Percentiles rank a stretch among this genome's conserved stretches.
These are phyloP conservation scores for Macrophomina pseudophaseolina DNA, from an alignment of 2,329 filamentous ascomycete genomes.

Conservation along the genomic window DNA sequence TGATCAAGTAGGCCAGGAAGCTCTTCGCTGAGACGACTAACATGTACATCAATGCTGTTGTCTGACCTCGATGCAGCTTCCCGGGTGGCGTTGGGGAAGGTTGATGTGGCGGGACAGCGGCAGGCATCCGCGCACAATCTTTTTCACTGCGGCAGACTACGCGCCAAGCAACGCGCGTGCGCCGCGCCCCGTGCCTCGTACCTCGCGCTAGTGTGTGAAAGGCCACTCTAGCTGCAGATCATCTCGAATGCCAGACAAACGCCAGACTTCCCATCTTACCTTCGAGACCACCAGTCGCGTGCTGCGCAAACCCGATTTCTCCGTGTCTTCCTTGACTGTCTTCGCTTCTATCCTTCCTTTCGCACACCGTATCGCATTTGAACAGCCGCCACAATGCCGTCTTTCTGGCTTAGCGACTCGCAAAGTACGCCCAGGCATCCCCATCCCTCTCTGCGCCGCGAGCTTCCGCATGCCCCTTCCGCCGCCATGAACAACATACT, in stretches of 20 bases:
- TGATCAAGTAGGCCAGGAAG: too few species aligned
- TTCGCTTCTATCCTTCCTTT: not conserved
- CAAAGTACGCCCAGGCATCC: slow-evolving; percentile 68
- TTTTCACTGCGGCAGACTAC: not conserved
- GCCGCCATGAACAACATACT: not conserved
- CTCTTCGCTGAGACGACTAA: too few species aligned
- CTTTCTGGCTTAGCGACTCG: slow-evolving; percentile 95
- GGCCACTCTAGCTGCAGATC: slow-evolving; percentile 21
- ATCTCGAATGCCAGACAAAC: slow-evolving; percentile 13
- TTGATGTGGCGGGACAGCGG: not conserved
- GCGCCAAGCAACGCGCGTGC: slow-evolving; percentile 20
- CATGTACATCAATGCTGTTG: too few species aligned
- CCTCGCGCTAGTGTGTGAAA: slow-evolving; percentile 16
- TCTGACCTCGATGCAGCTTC: not conserved
- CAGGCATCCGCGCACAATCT: slow-evolving; percentile 3
- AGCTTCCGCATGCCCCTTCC: not conserved
- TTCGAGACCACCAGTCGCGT: not conserved
- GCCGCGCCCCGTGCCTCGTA: slow-evolving; percentile 4
- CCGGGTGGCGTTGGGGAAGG: not conserved
- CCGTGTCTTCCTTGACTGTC: not conserved
- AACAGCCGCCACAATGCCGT: slow-evolving; percentile 64
- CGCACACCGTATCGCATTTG: not conserved
- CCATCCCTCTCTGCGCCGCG: slow-evolving; percentile 8
- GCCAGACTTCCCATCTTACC: slow-evolving; percentile 2
- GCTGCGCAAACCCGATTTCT: slow-evolving; percentile 2